phyloP scores from a whole-genome alignment of 495 filamentous ascomycete genomes.

The Penicillium tannophilum region DNA sequence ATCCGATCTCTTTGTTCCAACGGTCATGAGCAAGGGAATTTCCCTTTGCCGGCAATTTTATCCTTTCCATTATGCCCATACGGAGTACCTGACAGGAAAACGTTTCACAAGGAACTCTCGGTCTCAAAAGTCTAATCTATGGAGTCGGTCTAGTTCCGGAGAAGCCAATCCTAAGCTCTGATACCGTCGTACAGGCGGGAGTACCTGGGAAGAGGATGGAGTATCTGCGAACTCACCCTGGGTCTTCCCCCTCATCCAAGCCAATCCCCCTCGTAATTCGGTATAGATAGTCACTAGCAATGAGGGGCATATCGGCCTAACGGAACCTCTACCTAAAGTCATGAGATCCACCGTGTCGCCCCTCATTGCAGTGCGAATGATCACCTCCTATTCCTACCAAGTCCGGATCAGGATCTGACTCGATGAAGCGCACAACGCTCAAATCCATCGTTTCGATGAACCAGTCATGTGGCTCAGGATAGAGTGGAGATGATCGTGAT shows the following conservation, averaged over 20 bases:
- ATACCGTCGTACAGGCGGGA: constrained; percentile 9
- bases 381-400: constrained; percentile 14
- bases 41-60: neutral
- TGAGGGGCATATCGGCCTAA: constrained; percentile 10
- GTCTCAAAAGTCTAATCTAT: constrained; percentile 18
- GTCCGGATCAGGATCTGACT: constrained; percentile 11
- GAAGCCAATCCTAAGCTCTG: constrained; percentile 8
- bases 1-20: constrained; percentile 3
- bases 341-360: constrained; percentile 4
- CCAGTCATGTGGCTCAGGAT: constrained; percentile 14
- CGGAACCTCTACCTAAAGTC: constrained; percentile 4
- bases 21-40: neutral
- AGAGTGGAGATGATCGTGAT: constrained; percentile 11
- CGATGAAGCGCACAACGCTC: constrained; percentile 14
- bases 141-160: constrained; percentile 15
- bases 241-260: neutral
- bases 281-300: constrained; percentile 5
- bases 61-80: neutral
- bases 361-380: constrained; percentile 12
- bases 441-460: constrained; percentile 15
- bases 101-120: constrained; percentile 15
- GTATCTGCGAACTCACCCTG: neutral
- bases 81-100: constrained; percentile 17
- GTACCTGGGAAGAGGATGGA: neutral
- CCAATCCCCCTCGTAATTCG: neutral